Conservation (phyloP, 768 basidiomycete species). For the Guyanaporus albipodus region DNA sequence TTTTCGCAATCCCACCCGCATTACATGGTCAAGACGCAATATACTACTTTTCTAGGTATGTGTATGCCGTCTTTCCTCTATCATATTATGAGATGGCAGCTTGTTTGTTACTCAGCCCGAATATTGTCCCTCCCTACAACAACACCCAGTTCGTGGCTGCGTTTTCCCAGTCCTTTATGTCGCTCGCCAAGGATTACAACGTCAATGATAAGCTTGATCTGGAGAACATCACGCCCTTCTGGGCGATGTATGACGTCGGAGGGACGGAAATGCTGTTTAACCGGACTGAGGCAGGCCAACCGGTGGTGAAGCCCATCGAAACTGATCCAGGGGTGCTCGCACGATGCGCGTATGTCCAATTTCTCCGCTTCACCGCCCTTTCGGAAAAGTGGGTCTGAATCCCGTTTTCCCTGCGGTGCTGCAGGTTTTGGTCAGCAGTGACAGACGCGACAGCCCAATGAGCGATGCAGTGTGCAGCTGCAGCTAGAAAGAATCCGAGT, state of each 20-base stretch:
- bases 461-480: too few relatives aligned
- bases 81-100: background rate
- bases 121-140: conserved; percentile 17
- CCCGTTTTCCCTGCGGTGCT: too few relatives aligned
- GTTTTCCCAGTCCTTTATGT: conserved; percentile 27
- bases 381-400: background rate
- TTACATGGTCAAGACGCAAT: conserved; percentile 31
- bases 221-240: conserved; percentile 14
- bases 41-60: conserved; percentile 39
- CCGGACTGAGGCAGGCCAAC: background rate
- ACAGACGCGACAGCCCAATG: conserved; percentile 8
- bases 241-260: conserved; percentile 3
- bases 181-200: conserved; percentile 20
- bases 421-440: conserved; percentile 17
- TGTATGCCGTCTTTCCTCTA: background rate
- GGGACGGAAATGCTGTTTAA: conserved; percentile 19
- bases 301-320: background rate
- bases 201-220: conserved; percentile 18
- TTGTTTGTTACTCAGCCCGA: background rate
- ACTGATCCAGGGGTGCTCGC: background rate
- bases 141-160: conserved; percentile 26
- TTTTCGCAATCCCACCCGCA: conserved; percentile 31
- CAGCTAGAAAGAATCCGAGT: too few relatives aligned
- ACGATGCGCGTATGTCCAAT: conserved; percentile 14
- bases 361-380: background rate